Conservation (phyloP, 306 rosid species). For the Sicyos baderoa region DNA sequence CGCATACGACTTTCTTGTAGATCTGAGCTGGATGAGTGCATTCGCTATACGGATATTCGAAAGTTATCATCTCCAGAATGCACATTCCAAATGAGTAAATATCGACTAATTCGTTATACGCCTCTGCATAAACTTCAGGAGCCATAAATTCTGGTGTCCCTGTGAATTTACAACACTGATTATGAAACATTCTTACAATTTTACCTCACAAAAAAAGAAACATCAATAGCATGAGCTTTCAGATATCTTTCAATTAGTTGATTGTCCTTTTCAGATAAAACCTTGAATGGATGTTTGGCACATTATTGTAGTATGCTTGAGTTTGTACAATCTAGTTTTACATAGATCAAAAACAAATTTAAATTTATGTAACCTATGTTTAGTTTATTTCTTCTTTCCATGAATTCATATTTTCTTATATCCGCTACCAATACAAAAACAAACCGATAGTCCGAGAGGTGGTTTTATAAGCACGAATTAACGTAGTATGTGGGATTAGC, state of each 20-base stretch:
- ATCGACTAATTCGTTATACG: slow-evolving; percentile 84
- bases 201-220: neutral
- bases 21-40: slow-evolving; percentile 93
- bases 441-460: neutral
- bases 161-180: slow-evolving; percentile 18
- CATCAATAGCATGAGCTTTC: neutral
- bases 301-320: neutral
- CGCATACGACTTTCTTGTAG: slow-evolving; percentile 92
- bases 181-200: neutral
- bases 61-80: slow-evolving; percentile 83
- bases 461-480: neutral
- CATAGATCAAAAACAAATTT: neutral
- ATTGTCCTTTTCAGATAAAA: neutral
- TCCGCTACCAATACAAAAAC: neutral
- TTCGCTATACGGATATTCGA: slow-evolving; percentile 93
- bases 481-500: neutral
- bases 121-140: slow-evolving; percentile 91
- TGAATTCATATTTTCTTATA: neutral
- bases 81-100: slow-evolving; percentile 98
- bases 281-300: neutral
- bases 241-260: too few species aligned
- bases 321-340: neutral
- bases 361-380: neutral
- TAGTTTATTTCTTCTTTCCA: neutral
- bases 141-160: slow-evolving; percentile 99